Conservation (phyloP, 2,329 filamentous ascomycete species). For the Beauveria rudraprayagi region DNA sequence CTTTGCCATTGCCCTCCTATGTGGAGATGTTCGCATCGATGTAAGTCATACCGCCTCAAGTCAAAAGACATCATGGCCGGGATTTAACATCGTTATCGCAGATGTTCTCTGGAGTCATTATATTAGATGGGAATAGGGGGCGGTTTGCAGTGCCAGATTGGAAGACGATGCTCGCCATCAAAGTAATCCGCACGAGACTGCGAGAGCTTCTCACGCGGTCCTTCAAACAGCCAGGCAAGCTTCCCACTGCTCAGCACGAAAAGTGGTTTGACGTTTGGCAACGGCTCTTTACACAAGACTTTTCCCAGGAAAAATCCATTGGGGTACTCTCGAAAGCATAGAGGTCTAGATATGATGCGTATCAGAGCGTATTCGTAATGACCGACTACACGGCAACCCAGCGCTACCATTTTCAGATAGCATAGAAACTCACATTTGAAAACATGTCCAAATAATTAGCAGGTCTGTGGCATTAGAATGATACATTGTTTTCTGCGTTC, state of each 20-base stretch:
- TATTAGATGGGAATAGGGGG: slow-evolving; percentile 79
- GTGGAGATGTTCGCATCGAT: slow-evolving; percentile 82
- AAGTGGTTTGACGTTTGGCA: slow-evolving; percentile 71
- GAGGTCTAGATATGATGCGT: slow-evolving; percentile 4
- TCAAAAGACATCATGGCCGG: background rate
- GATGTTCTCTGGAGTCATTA: slow-evolving; percentile 79
- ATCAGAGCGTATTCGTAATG: background rate
- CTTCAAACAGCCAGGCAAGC: slow-evolving; percentile 60
- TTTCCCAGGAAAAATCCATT: slow-evolving; percentile 24
- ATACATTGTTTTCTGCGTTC: background rate
- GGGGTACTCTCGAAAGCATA: slow-evolving; percentile 23
- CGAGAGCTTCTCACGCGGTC: slow-evolving; percentile 65
- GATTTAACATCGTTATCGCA: slow-evolving; percentile 25
- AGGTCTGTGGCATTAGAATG: background rate
- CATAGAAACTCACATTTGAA: background rate
- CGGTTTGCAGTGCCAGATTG: slow-evolving; percentile 79
- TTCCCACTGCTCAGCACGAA: slow-evolving; percentile 58
- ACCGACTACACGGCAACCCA: background rate
- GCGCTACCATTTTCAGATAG: background rate
- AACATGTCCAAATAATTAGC: background rate
- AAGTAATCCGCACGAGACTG: slow-evolving; percentile 64
- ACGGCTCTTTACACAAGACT: slow-evolving; percentile 54
- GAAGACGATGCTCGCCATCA: slow-evolving; percentile 86
- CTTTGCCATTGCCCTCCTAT: slow-evolving; percentile 74
- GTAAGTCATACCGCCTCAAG: slow-evolving; percentile 34